Conservation (phyloP, 768 basidiomycete species). For the Termitomyces sp. region DNA sequence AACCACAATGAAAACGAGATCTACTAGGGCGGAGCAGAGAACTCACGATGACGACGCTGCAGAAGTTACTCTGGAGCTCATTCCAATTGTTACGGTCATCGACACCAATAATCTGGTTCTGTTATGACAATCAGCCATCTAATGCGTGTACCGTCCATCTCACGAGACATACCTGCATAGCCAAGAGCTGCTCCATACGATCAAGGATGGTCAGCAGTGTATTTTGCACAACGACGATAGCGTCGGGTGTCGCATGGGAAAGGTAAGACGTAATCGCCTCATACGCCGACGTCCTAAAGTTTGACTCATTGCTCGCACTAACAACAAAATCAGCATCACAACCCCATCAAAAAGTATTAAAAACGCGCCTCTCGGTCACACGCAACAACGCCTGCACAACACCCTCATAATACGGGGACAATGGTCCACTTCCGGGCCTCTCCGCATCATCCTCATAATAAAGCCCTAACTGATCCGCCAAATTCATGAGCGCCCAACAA, state of each 20-base stretch:
- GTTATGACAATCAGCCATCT: background rate
- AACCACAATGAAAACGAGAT: constrained; percentile 2
- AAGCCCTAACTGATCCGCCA: constrained; percentile 81
- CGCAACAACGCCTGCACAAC: constrained; percentile 80
- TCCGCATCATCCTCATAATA: constrained; percentile 64
- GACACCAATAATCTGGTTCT: constrained; percentile 91
- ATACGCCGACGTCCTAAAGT: constrained; percentile 93
- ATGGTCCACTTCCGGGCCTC: constrained; percentile 47
- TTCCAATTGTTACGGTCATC: constrained; percentile 99
- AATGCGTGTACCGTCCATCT: background rate
- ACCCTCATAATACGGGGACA: constrained; percentile 88
- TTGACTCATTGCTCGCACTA: constrained; percentile 82
- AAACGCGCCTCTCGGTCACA: constrained; percentile 75
- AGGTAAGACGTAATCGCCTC: constrained; percentile 91
- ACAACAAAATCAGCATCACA: constrained; percentile 10
- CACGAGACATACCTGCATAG: constrained; percentile 61
- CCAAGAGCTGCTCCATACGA: constrained; percentile 85
- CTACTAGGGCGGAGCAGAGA: background rate
- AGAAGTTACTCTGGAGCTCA: constrained; percentile 94
- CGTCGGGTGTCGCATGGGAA: constrained; percentile 75
- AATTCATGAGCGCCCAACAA: constrained; percentile 95
- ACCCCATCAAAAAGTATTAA: background rate
- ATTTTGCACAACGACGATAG: constrained; percentile 76
- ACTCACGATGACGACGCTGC: constrained; percentile 83
- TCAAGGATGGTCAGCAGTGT: constrained; percentile 79